These are phyloP conservation scores for Xylariaceae sp. DNA, from an alignment of 2,329 filamentous ascomycete genomes.

Conservation along the genomic window DNA sequence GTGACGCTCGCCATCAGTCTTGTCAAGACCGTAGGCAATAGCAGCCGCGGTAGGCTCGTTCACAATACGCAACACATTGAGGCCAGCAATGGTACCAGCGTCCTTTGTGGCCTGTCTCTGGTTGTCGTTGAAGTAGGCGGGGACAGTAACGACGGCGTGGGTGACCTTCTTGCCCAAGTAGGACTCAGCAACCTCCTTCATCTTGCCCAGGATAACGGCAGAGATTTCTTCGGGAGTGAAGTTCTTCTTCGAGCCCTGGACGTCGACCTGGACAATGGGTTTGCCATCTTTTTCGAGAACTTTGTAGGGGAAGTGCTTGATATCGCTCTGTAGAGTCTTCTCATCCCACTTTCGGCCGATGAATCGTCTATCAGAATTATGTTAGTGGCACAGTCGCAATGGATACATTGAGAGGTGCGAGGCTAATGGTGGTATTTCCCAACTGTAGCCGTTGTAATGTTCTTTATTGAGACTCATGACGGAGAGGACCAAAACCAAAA, in stretches of 20 bases:
- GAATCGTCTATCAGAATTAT: conserved; percentile 55
- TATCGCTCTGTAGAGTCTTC: conserved; percentile 83
- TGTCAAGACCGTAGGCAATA: conserved; percentile 89
- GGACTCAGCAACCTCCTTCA: conserved; percentile 76
- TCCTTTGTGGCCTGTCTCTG: conserved; percentile 97
- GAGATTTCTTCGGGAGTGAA: conserved; percentile 79
- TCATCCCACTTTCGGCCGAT: conserved; percentile 80
- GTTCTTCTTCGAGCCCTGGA: conserved; percentile 58
- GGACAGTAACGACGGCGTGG: conserved; percentile 88
- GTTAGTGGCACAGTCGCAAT: conserved; percentile 15
- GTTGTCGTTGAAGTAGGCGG: conserved; percentile 98
- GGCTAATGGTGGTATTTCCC: not conserved
- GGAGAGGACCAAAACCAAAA: conserved; percentile 16
- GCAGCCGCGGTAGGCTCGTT: conserved; percentile 95
- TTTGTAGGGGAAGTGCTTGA: conserved; percentile 99
- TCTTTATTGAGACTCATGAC: not conserved
- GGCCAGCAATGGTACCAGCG: conserved; percentile 82
- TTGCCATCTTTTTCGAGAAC: conserved; percentile 85
- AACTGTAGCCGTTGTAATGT: not conserved
- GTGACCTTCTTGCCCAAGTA: conserved; percentile 79
- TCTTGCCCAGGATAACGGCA: conserved; percentile 76
- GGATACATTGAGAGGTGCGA: not conserved
- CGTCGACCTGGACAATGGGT: conserved; percentile 73
- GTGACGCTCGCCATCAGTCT: conserved; percentile 76
- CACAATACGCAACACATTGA: conserved; percentile 92